Base-by-base conservation (phyloP, 2,329 filamentous ascomycete genomes). In the Colletotrichum gigasporum region DNA sequence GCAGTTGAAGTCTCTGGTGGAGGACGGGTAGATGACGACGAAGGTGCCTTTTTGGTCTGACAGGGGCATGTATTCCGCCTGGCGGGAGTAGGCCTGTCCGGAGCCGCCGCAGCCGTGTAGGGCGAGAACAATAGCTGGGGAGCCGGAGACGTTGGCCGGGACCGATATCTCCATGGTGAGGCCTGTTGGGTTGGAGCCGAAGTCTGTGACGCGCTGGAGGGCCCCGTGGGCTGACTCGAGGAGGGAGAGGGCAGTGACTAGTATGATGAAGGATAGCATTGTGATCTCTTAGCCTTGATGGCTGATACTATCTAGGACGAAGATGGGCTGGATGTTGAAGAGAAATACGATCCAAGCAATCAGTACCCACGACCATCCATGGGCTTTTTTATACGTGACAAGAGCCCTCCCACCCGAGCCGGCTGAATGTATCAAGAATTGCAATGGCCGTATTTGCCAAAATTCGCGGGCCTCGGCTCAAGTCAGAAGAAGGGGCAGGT, bases 41-140 rank as follows among this genome's bases (percentile, higher is more conserved):
- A 82, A 85, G 8, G 24, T 63, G 16, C 81, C 79, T 48, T 81
- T 75, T 16, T 72, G 67, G 42, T 84, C 83, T 3, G 82, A 80
- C 18, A 42, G 41, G 2, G 66, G n/a, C 6, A 59, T 53, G 20
- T 65, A 63, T 14, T 64, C 39, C 8, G 55, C 60, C n/a, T 60
- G 53, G 16, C 52, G 39, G 39, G 48, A 32, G 45, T 67, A 65
- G 24, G 11, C 50, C 12, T 44, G 52, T 12, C 64, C 66, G 2
- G 55, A 61, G 60, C 66, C 66, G 28, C 66, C 66, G n/a, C 66
- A 68, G 32, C 37, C 50, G 48, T 67, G 66, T 18, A 67, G 60
- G 16, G 65, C 63, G 35, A 66, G 65, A 30, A 67, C 12, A 14
- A 67, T 56, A 28, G 56, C 65, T 1, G 65, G 65, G 2, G 41